Evolutionary conservation across 768 basidiomycete species (phyloP), one percentile per base, ranked within the genome.

Genomic region (Suillus sp.): DNA sequence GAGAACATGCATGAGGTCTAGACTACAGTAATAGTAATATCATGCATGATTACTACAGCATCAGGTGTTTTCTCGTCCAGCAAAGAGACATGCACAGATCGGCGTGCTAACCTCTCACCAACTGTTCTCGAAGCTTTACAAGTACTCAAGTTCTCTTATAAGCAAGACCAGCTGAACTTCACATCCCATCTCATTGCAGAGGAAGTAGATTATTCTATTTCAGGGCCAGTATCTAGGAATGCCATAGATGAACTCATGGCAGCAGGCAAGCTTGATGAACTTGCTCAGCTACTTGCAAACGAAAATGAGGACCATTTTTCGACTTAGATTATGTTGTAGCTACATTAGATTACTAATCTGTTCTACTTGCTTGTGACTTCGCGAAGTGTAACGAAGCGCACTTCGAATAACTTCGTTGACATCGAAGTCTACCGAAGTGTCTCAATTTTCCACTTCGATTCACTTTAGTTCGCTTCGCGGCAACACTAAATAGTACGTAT

Each of bases 61-160:
- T 37, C n/a, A n/a, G n/a, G n/a, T n/a, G 45, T 47, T 4, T 47
- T 47, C 45, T 47, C 45, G 4, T 47, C 45, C 11, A 47, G 45
- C 45, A 47, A 47, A 47, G 45, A 74, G 61, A 76, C 75, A 1
- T 63, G 61, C 35, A 69, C 71, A 32, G 54, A 67, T 9, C 67
- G 69, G 22, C 67, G 69, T 14, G 72, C 61, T 42, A 61, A 63
- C 13, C 62, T 74, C 16, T 69, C 63, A 7, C 59, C 69, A 14
- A 45, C 62, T 1, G 53, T 72, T 4, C 63, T 77, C 30, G 68
- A 68, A 45, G 55, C 57, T 18, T 62, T 71, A 16, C 70, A 71
- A 50, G 55, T 35, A 7, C 35, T 35, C 35, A 35, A 35, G 35
- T 71, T 8, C 53, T 34, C 45, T 25, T 62, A 59, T 47, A 65